Base-by-base conservation (phyloP, 345 rosid species). In the Eucalyptus marginata region DNA sequence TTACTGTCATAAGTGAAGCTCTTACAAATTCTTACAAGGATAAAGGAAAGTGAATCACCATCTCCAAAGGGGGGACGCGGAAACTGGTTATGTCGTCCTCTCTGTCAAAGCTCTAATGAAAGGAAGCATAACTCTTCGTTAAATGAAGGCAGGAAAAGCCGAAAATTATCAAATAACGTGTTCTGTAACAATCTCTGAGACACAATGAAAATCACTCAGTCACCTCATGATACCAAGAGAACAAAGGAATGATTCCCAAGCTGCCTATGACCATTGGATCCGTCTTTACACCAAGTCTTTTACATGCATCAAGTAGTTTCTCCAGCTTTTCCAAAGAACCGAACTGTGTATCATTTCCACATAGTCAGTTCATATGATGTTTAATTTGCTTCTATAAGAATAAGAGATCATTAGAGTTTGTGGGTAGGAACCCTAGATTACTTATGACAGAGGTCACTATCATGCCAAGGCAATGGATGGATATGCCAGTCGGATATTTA, bases 151-250 rank as follows among this genome's bases (percentile, higher is more conserved):
- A 76, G 47, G 25, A 68, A 68, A 36, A 40, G 25, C 83, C 11
- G 8, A 76, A 76, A 36, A 36, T 71, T 40, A 87, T 87, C 46
- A 87, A 33, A 56, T 25, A 87, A 33, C 13, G 44, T 43, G 44
- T 51, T 81, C 58, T 68, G 14, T 13, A 87, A 64, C 58, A 68
- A 76, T 76, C 83, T 71, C 27, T 71, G 25, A 18, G 46, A 46
- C 83, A 50, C 8, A 47, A 86, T 27, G 52, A 14, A 14, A 46
- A 87, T 83, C 40, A 66, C 86, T 59, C 66, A 52, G 49, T 91
- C 90, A 95, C 97, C 96, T 94, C 94, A 88, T 95, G 96, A 89
- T 95, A 94, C 97, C 96, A 94, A 88, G 96, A 95, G 91, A 90
- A 93, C 76, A 94, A 84, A 80, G 96, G 97, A 90, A 94, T 87